A percentile compares a stretch with the other conserved stretches of the same genome.
phyloP scores from a whole-genome alignment of 371 early-diverging fungal genomes.

The Rhizomucor pusillus region DNA sequence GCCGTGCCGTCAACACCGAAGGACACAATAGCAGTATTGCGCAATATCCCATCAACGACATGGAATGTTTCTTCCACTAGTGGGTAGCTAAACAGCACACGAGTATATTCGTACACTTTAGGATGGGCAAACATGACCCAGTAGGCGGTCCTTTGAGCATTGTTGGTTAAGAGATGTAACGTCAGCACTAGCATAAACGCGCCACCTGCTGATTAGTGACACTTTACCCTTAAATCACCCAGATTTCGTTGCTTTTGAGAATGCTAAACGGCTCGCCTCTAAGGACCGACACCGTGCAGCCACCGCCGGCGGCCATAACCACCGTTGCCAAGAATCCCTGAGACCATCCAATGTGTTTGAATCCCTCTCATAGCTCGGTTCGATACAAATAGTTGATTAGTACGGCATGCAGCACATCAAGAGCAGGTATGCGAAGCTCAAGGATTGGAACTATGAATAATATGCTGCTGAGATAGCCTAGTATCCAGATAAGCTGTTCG shows the following conservation, averaged over 20 bases:
- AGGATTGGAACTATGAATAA: slow-evolving; percentile 23
- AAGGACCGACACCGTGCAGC: slow-evolving; percentile 38
- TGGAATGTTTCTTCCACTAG: slow-evolving; percentile 45
- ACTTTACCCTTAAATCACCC: slow-evolving; percentile 40
- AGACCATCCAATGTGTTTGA: slow-evolving; percentile 43
- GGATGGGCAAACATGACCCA: slow-evolving; percentile 36
- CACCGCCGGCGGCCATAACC: slow-evolving; percentile 58
- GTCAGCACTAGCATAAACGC: too few species aligned
- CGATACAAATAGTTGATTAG: slow-evolving; percentile 54
- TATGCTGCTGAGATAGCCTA: slow-evolving; percentile 8
- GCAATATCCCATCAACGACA: slow-evolving; percentile 47
- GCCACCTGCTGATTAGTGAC: too few species aligned
- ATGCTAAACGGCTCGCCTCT: slow-evolving; percentile 43
- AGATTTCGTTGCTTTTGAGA: slow-evolving; percentile 36
- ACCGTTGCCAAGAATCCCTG: slow-evolving; percentile 52
- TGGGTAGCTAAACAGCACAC: slow-evolving; percentile 28
- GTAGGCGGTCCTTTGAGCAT: slow-evolving; percentile 26
- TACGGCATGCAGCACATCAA: slow-evolving; percentile 53
- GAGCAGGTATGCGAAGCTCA: slow-evolving; percentile 27
- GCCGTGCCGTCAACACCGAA: slow-evolving; percentile 54
- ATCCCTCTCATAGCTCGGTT: slow-evolving; percentile 41
- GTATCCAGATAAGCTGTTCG: not conserved
- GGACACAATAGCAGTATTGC: slow-evolving; percentile 45
- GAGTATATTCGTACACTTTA: slow-evolving; percentile 27
- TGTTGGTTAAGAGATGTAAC: too few species aligned